Base-by-base conservation (phyloP, 2,329 filamentous ascomycete species). In the Mollisiaceae sp. region DNA sequence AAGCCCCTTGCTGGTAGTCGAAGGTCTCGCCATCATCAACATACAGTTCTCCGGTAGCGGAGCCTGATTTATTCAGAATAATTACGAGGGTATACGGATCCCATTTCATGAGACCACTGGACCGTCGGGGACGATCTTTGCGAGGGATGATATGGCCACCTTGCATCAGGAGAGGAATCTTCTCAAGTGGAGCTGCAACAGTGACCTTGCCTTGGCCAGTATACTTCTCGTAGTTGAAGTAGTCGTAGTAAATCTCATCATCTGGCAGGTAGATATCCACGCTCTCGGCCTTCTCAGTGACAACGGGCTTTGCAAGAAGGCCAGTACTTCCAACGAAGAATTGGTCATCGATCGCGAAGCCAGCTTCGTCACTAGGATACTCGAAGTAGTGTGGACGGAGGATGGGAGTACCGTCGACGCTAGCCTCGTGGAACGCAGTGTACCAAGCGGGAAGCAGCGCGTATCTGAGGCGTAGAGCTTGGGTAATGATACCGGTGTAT, bases 71-170 rank as follows among this genome's bases (percentile, higher is more conserved):
- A 71, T 86, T 82, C 18, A 96, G 82, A 0, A 87, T 86, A 2
- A 98, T 83, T 1, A 99, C 89, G 1, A 99, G 86, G 0, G 95
- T 99, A 81, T 97, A 97, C 47, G 96, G 94, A 77, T 99, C 95
- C 78, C 89, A 97, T 73, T 88, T 91, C 95, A 98, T 98, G 55
- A 97, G 83, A 22, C 91, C 89, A 65, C 88, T 91, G 65, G 93
- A 97, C 66, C 94, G 89, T 63, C 95, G 88, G 4, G 94, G 93
- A 27, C 89, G 88, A 74, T 99, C 95, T 70, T 94, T 92, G 64
- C 95, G 91, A 2, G 94, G 90, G 74, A 98, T 89, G 73, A 99
- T 90, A 77, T 98, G 92, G 1, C 95, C 95, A 56, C 93, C 94
- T 71, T 91, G 93, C 91, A 98, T 95, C 54, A 99, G 83, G 15